Conservation (phyloP, 768 basidiomycete species). For the Hemileccinum impolitum region DNA sequence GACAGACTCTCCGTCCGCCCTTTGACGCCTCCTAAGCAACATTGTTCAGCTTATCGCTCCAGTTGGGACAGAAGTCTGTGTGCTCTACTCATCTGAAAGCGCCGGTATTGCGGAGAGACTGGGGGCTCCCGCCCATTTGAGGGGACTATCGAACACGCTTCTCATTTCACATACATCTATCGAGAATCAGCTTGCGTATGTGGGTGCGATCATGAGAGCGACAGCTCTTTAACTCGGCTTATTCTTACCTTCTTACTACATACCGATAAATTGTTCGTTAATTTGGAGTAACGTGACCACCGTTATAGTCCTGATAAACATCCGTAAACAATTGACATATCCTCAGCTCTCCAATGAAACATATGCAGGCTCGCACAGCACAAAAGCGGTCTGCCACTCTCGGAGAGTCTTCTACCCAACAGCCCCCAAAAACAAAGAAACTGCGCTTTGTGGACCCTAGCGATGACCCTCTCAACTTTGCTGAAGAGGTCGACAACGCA, state of each 20-base stretch:
- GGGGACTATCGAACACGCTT: constrained; percentile 41
- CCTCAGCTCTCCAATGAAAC: background rate
- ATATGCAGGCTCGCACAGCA: constrained; percentile 39
- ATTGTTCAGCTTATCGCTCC: constrained; percentile 53
- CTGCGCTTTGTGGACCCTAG: constrained; percentile 75
- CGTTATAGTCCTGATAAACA: constrained; percentile 20
- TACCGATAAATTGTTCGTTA: background rate
- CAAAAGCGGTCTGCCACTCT: constrained; percentile 43
- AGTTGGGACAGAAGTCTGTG: constrained; percentile 49
- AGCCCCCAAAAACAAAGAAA: constrained; percentile 48
- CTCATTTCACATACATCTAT: constrained; percentile 57
- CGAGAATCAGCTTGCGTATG: constrained; percentile 58
- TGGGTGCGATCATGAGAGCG: constrained; percentile 43
- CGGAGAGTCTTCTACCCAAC: constrained; percentile 32
- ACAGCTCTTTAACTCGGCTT: constrained; percentile 7
- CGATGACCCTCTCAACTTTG: constrained; percentile 74
- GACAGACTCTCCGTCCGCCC: constrained; percentile 10
- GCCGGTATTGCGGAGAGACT: constrained; percentile 44
- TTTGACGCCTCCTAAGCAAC: background rate
- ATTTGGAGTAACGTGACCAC: background rate
- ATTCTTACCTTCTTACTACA: background rate
- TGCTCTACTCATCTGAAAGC: constrained; percentile 56
- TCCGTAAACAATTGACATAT: constrained; percentile 13
- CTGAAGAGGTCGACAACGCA: constrained; percentile 70
- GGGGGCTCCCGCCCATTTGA: constrained; percentile 44